These are phyloP conservation scores for Trichoderma semiorbis DNA, from an alignment of 2,329 filamentous ascomycete species.

Conservation along the genomic window DNA sequence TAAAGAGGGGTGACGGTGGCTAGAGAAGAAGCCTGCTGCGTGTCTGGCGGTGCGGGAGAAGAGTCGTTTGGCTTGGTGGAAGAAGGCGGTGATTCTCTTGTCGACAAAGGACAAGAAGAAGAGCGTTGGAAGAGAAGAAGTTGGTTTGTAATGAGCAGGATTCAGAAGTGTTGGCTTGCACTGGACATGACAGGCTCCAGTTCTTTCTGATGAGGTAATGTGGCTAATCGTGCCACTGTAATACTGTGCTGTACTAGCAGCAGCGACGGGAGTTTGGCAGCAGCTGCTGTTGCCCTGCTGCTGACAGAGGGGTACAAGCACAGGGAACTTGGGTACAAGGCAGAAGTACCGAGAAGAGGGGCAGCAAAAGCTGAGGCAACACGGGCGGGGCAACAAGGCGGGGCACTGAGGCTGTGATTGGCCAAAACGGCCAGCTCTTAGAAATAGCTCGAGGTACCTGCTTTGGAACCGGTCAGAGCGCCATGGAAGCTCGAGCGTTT, in stretches of 20 bases:
- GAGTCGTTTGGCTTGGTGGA: neutral
- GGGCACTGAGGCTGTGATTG: neutral
- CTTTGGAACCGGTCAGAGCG: neutral
- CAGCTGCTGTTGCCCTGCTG: neutral
- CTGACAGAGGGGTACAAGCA: neutral
- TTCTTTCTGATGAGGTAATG: conserved; percentile 17
- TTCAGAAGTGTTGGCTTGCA: neutral
- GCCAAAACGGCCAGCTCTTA: neutral
- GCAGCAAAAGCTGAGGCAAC: neutral
- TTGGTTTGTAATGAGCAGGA: conserved; percentile 13
- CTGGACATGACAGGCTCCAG: conserved; percentile 8
- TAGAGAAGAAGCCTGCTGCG: neutral
- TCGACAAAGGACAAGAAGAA: neutral
- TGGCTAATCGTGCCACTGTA: conserved; percentile 7
- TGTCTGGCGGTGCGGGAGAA: neutral
- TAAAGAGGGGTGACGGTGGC: neutral
- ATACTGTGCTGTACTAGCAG: neutral
- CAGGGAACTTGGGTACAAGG: neutral
- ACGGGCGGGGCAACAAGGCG: conserved; percentile 2
- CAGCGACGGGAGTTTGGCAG: too few relatives aligned
- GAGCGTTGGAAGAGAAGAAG: neutral
- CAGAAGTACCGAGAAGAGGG: conserved; percentile 16
- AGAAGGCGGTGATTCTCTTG: neutral
- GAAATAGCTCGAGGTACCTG: neutral
- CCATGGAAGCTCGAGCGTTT: neutral